phyloP scores from a whole-genome alignment of 1,284 basidiomycete genomes.

The Malassezia globosa region DNA sequence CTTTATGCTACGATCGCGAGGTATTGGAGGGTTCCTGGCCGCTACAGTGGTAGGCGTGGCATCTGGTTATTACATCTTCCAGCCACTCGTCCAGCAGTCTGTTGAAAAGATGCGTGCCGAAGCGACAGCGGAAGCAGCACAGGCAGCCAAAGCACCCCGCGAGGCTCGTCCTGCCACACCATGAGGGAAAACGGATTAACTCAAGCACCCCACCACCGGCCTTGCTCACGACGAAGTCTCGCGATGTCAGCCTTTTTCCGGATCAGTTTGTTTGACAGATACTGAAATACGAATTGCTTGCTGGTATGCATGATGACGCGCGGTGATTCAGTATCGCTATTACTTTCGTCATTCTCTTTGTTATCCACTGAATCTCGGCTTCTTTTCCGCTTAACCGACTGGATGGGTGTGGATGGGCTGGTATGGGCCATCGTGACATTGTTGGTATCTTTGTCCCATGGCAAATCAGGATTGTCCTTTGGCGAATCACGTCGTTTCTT shows the following conservation, averaged over 20 bases:
- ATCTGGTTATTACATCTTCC: constrained; percentile 17
- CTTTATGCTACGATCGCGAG: neutral
- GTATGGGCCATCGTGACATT: no score
- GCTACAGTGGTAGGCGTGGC: constrained; percentile 12
- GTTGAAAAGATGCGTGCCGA: constrained; percentile 1
- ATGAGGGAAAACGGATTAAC: constrained; percentile 1
- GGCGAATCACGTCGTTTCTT: neutral
- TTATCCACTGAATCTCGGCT: neutral
- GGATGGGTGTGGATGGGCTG: no score
- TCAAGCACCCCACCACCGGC: constrained; percentile 29
- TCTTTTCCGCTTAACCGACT: no score
- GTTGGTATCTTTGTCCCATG: no score
- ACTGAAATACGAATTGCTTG: constrained; percentile 31
- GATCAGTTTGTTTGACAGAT: constrained; percentile 35
- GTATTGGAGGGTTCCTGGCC: neutral
- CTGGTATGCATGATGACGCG: constrained; percentile 25
- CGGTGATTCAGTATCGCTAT: constrained; percentile 19
- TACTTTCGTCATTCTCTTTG: neutral
- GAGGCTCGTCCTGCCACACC: no score
- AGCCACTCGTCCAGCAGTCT: constrained; percentile 9
- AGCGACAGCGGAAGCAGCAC: neutral
- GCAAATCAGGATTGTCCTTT: neutral
- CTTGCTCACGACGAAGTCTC: constrained; percentile 25
- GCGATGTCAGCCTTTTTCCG: constrained; percentile 32
- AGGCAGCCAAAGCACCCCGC: neutral